These are phyloP conservation scores for Fusarium brachygibbosum DNA, from an alignment of 2,329 filamentous ascomycete species.

Conservation along the genomic window DNA sequence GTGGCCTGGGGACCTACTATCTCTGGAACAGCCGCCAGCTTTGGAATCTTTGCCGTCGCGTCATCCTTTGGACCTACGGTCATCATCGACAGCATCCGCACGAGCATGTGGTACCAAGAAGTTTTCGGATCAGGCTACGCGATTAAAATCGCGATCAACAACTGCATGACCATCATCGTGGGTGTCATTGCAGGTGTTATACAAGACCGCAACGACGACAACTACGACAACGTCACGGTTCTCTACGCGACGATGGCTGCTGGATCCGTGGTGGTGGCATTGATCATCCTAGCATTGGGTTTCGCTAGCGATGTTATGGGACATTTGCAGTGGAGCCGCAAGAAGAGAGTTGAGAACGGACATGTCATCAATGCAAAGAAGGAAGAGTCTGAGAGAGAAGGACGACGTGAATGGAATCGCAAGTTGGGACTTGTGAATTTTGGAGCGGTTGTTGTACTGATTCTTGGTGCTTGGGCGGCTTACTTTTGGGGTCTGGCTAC, in stretches of 20 bases:
- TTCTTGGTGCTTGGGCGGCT: constrained; percentile 66
- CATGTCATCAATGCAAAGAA: constrained; percentile 60
- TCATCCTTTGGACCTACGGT: constrained; percentile 67
- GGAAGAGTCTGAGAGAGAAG: constrained; percentile 55
- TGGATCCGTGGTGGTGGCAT: constrained; percentile 61
- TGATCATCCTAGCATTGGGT: constrained; percentile 56
- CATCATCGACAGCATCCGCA: constrained; percentile 72
- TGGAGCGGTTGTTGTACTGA: constrained; percentile 58
- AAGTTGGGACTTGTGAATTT: constrained; percentile 61
- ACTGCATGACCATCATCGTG: constrained; percentile 73
- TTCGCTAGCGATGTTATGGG: constrained; percentile 59
- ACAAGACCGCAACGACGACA: constrained; percentile 69
- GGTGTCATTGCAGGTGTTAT: constrained; percentile 69
- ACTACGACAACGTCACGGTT: constrained; percentile 67
- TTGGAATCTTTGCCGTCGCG: constrained; percentile 71
- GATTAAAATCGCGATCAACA: constrained; percentile 73
- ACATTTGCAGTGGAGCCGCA: constrained; percentile 70
- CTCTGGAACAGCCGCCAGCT: constrained; percentile 68
- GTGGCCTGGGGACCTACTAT: constrained; percentile 64
- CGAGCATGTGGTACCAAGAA: constrained; percentile 70
- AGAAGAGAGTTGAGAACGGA: constrained; percentile 62
- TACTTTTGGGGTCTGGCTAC: constrained; percentile 74
- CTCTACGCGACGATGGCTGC: constrained; percentile 69
- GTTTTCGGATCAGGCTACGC: constrained; percentile 72
- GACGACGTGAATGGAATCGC: constrained; percentile 55